Percentiles rank a stretch among this genome's conserved stretches.
These are phyloP conservation scores for Chloris gayana DNA, from an alignment of 176 grass and related monocot species.

Conservation along the genomic window DNA sequence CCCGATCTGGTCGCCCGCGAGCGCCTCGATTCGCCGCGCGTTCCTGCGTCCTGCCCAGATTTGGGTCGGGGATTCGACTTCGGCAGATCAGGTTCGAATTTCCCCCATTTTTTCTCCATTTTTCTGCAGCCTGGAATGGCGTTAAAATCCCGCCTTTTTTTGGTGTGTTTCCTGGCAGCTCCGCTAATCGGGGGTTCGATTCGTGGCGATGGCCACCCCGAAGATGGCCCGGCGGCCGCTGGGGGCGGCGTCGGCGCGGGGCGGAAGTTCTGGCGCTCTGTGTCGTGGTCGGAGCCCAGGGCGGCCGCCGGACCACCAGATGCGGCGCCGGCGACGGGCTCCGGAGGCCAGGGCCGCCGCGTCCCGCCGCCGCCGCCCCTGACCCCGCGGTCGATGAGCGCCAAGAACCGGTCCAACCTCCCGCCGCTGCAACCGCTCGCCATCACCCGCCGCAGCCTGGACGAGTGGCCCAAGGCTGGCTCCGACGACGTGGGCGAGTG, in stretches of 20 bases:
- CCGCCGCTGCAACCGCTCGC: slow-evolving; percentile 90
- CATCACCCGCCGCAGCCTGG: slow-evolving; percentile 75
- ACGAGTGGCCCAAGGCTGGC: slow-evolving; percentile 86
- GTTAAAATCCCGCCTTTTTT: slow-evolving; percentile 11
- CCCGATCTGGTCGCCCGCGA: slow-evolving; percentile 47
- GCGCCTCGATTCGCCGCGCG: slow-evolving; percentile 29
- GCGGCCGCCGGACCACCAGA: slow-evolving; percentile 49
- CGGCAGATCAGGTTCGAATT: slow-evolving; percentile 37
- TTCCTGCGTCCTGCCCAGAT: background rate
- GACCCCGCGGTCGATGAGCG: slow-evolving; percentile 80
- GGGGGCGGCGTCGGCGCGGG: slow-evolving; percentile 30
- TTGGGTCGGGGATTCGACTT: background rate
- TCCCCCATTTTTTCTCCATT: background rate
- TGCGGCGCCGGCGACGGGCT: background rate
- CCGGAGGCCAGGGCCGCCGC: slow-evolving; percentile 32
- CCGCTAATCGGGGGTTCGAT: background rate
- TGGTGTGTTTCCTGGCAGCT: slow-evolving; percentile 4
- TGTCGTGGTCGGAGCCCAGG: slow-evolving; percentile 80
- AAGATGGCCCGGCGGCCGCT: slow-evolving; percentile 39
- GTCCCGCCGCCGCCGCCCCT: slow-evolving; percentile 58
- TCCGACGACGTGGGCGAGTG: slow-evolving; percentile 95
- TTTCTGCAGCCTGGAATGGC: slow-evolving; percentile 27
- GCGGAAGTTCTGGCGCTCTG: slow-evolving; percentile 86
- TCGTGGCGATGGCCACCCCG: slow-evolving; percentile 59
- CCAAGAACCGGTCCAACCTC: slow-evolving; percentile 62